Evolutionary conservation across 768 basidiomycete species (phyloP).

Genomic region (Tylopilus plumbeoviolaceoides): DNA sequence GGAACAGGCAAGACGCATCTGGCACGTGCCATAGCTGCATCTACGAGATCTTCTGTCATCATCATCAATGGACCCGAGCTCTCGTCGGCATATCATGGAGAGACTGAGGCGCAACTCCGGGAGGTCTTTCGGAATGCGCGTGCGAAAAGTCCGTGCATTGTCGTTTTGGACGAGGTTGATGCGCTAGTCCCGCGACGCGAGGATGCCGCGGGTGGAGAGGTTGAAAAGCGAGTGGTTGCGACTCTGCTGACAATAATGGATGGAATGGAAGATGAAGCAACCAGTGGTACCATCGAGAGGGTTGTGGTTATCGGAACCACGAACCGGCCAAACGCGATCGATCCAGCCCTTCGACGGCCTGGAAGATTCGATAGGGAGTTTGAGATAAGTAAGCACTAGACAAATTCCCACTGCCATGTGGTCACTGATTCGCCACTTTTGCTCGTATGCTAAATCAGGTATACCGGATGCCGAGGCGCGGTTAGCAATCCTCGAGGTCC

Average conservation of each 20-base stretch:
- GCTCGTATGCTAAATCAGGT: conserved; percentile 42
- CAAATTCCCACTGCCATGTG: conserved; percentile 1
- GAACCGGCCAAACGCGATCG: conserved; percentile 92
- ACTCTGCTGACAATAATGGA: conserved; percentile 93
- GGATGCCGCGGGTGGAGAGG: conserved; percentile 88
- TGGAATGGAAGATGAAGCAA: conserved; percentile 61
- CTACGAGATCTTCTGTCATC: conserved; percentile 83
- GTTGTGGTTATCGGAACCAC: conserved; percentile 97
- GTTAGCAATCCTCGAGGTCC: conserved; percentile 78
- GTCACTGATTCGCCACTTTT: not conserved
- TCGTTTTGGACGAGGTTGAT: conserved; percentile 95
- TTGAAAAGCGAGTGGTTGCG: conserved; percentile 94
- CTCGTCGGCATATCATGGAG: conserved; percentile 94
- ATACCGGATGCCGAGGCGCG: conserved; percentile 87
- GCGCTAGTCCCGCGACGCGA: conserved; percentile 89
- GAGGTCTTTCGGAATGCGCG: conserved; percentile 87
- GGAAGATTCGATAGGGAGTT: conserved; percentile 94
- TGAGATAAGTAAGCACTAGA: conserved; percentile 68
- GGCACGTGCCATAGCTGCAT: conserved; percentile 88
- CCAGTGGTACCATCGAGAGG: conserved; percentile 41
- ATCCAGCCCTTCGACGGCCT: conserved; percentile 85
- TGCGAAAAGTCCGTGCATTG: conserved; percentile 80
- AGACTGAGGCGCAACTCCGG: conserved; percentile 88
- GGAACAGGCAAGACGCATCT: conserved; percentile 98
- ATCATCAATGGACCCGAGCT: conserved; percentile 95